phyloP scores from a whole-genome alignment of 148 eudicot genomes.

The Mesembryanthemum crystallinum region DNA sequence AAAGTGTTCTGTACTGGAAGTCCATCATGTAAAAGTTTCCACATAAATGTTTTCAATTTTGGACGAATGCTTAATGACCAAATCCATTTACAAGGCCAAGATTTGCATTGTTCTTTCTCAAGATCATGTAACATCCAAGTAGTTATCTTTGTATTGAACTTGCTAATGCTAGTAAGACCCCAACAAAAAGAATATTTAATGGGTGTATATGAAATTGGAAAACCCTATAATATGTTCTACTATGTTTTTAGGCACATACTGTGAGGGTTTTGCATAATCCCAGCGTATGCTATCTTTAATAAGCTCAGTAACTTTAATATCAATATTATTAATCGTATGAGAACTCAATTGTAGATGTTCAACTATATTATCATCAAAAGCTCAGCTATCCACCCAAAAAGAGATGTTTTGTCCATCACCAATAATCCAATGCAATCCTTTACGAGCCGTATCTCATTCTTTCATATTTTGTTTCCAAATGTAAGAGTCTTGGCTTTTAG shows the following conservation, averaged over 20 bases:
- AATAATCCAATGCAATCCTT: neutral
- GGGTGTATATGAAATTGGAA: too few species aligned
- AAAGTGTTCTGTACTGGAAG: neutral
- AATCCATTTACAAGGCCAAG: neutral
- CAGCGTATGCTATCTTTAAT: too few species aligned
- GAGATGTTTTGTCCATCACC: neutral
- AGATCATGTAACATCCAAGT: too few species aligned
- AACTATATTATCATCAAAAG: too few species aligned
- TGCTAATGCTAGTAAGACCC: too few species aligned
- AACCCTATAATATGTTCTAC: too few species aligned
- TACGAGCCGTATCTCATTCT: accelerated
- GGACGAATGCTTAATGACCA: neutral
- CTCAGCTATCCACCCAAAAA: neutral
- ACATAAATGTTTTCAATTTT: neutral
- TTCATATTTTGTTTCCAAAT: neutral
- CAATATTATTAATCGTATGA: too few species aligned
- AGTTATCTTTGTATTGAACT: too few species aligned
- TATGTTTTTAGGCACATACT: too few species aligned
- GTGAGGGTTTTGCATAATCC: too few species aligned
- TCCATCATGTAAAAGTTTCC: neutral
- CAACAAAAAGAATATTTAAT: too few species aligned
- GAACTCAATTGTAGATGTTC: neutral
- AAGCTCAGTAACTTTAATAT: neutral
- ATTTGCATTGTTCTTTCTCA: too few species aligned
- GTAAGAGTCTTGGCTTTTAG: neutral